Base-by-base conservation (phyloP, 2,329 filamentous ascomycete genomes). In the Pyricularia pennisetigena region DNA sequence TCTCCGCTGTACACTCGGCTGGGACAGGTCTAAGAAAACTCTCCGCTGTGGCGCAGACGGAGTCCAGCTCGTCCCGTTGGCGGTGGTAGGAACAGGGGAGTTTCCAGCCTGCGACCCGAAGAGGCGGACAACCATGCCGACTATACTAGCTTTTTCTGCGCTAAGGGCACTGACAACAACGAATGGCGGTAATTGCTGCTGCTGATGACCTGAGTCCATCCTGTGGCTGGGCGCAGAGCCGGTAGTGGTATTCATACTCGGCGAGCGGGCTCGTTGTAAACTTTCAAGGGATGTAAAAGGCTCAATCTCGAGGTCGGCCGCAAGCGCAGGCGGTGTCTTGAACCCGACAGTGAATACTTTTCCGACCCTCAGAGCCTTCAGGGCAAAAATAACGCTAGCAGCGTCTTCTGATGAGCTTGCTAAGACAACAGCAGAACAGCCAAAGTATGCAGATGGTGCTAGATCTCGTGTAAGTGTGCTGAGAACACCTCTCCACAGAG, bases 261-360 rank as follows among this genome's bases (percentile, higher is more conserved):
- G 64, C 4, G 79, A 82, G 3, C 84, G 82, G 0, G 82, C 85
- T 16, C 81, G 77, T 70, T 86, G 84, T 20, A 87, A 78, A 65
- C 83, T 85, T 73, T 93, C 88, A 61, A 95, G 84, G 68, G 87
- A 88, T 77, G 93, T 91, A 71, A 95, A 91, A 6, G 91, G 91
- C 74, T 95, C 92, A 68, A 95, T 87, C 0, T 87, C 86, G 35
- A 93, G 84, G 57, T 88, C 88, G 2, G 82, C 81, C 4, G 88
- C 86, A n/a, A 93, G 81, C 0, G 86, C 73, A 73, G 84, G 75
- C 71, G 86, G 78, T 70, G 86, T 88, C 74, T 86, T 88, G 80
- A 96, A 95, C 0, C 92, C 92, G 63, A 94, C 91, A 0, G 92
- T 94, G 77, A 94, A 94, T 57, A 96, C 90, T 68, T 92, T 90